Evolutionary conservation across 2,329 filamentous ascomycete genomes (phyloP), one percentile per base, ranked within the genome.

Genomic region (Rhytidhysteron rufulum): DNA sequence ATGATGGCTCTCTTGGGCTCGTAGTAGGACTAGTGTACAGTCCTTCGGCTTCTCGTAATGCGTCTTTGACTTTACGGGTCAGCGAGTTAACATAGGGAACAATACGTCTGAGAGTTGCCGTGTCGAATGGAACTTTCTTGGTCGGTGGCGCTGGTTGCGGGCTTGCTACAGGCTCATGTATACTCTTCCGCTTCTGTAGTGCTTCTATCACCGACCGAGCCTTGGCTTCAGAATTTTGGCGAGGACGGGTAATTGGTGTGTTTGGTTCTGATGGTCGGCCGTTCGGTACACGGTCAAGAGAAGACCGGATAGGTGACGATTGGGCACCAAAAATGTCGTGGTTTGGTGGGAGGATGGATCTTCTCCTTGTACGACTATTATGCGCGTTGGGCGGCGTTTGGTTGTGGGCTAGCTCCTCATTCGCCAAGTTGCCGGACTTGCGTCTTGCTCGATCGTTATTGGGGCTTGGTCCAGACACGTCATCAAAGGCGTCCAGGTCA

Each of bases 91-190:
- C 72, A 49, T 74, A 73, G 4, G 72, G 72, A 19, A 84, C 80
- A 41, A 84, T 77, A 53, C 81, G 77, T 48, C 74, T 72, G 11
- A 84, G 69, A 31, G 80, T 83, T 19, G 77, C 77, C 2, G 80
- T 83, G 53, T 83, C 80, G 54, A 84, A 84, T 0, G 79, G 78
- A n/a, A 83, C 73, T 51, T 82, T 83, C 49, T 72, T 71, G 29
- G 62, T 55, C 4, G 55, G 45, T n/a, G 63, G 58, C 10, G 57
- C 55, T 1, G 53, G 51, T 7, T 58, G 51, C 10, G 48, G 35
- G 29, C 56, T 50, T 4, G 51, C 42, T 17, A 55, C 44, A 21
- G 58, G 46, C 33, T 61, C 56, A 19, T 57, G 48, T 8, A 50
- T 47, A 39, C 60, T 66, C 42, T 66, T 70, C 50, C 70, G 68